Evolutionary conservation across 495 filamentous ascomycete genomes (phyloP), one percentile per base, ranked within the genome.

Genomic region (Penicillium cinerascens): DNA sequence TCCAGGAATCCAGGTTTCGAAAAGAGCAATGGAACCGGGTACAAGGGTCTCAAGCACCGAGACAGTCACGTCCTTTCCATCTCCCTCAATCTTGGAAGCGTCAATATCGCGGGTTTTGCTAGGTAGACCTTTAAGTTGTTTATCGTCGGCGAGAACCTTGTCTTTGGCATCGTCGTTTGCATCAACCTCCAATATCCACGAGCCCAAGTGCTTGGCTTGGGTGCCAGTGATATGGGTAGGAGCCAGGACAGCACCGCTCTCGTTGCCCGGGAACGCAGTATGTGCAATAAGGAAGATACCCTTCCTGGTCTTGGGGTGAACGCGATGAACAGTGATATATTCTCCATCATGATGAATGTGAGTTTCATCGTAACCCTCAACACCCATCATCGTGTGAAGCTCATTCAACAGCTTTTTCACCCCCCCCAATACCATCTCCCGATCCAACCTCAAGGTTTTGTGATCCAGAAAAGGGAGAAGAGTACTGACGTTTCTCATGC

Each of bases 211-310:
- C 57, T 89, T 91, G 16, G 84, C 92, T 52, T 73, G 78, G 10
- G 82, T 85, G 9, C 92, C 89, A 17, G 75, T 76, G 27, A 99
- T 81, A 59, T 80, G 83, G 9, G 91, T 88, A 8, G 92, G 84
- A 51, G 78, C 82, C 52, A 97, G 82, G 3, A 79, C 77, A 10
- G 87, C 86, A 17, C 87, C 85, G 52, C 88, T 87, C 29, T 89
- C 87, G 64, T 92, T 88, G 4, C 89, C 90, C 11, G 91, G 90
- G 65, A 89, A 97, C 3, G 95, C 92, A 27, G 92, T 97, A 55
- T 97, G 95, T 0, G 95, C 92, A 50, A 97, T 89, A 23, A 96
- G 72, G 72, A 97, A 97, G 63, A 96, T 88, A 39, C 95, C 95
- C 59, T 91, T 92, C 42, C 95, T 78, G 0, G 87, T 89, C 53